Conservation (phyloP, 1,139 yeast genomes). For the Debaryomyces singareniensis region DNA sequence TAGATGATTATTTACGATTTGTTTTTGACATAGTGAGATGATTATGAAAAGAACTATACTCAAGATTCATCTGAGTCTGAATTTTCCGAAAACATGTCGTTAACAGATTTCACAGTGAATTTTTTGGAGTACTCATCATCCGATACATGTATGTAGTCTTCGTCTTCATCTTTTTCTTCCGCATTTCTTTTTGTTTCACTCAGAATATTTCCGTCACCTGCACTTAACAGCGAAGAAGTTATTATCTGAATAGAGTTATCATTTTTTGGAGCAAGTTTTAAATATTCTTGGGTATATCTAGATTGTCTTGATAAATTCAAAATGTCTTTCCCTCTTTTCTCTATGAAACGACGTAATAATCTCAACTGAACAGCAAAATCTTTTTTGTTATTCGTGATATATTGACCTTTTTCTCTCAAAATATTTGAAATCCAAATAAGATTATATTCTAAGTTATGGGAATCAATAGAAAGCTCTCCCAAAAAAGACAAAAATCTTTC, state of each 20-base stretch:
- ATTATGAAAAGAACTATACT: too few species aligned
- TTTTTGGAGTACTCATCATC: slow-evolving; percentile 1
- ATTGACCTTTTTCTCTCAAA: slow-evolving; percentile 70
- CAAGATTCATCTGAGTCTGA: too few species aligned
- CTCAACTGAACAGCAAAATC: slow-evolving; percentile 64
- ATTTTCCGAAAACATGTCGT: too few species aligned
- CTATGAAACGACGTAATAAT: slow-evolving; percentile 68
- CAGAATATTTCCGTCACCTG: too few species aligned
- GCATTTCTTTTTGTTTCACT: neutral
- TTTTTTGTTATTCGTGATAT: slow-evolving; percentile 57
- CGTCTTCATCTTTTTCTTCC: neutral
- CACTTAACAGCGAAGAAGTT: too few species aligned
- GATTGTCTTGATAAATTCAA: slow-evolving; percentile 50
- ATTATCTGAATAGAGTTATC: neutral
- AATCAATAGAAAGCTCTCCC: slow-evolving; percentile 54
- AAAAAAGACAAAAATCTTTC: slow-evolving; percentile 63
- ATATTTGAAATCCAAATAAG: slow-evolving; percentile 72
- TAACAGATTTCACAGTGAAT: slow-evolving; percentile 1
- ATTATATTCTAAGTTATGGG: slow-evolving; percentile 81
- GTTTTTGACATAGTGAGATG: too few species aligned
- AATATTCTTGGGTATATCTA: slow-evolving; percentile 44
- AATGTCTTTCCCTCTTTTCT: slow-evolving; percentile 69
- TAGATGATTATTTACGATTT: too few species aligned
- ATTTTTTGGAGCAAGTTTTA: slow-evolving; percentile 9
- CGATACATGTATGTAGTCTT: slow-evolving; percentile 2